These are phyloP conservation scores for Butyriboletus appendiculatus DNA, from an alignment of 1,284 basidiomycete species.

Conservation along the genomic window DNA sequence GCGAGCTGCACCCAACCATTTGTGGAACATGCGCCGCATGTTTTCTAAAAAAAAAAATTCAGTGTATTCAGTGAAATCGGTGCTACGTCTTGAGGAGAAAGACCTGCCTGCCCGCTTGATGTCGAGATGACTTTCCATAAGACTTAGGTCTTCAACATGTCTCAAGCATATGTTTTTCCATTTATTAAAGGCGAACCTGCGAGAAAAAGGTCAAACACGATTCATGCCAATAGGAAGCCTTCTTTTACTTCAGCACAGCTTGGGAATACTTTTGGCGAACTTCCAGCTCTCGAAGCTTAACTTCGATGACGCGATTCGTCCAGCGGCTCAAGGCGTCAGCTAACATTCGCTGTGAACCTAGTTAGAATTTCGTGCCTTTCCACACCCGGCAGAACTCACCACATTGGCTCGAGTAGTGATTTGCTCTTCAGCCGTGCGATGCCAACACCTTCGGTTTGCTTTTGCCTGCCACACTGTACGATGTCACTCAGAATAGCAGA, in stretches of 20 bases:
- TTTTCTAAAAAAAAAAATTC: constrained; percentile 48
- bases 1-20: constrained; percentile 65
- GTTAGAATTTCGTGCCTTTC: constrained; percentile 5
- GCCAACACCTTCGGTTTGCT: constrained; percentile 26
- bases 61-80: constrained; percentile 3
- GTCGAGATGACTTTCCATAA: constrained; percentile 80
- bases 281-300: constrained; percentile 71
- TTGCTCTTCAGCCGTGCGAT: constrained; percentile 32
- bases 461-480: constrained; percentile 51
- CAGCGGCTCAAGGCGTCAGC: constrained; percentile 51
- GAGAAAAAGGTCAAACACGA: constrained; percentile 6
- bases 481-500: constrained; percentile 16
- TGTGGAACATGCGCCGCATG: constrained; percentile 65
- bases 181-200: constrained; percentile 58
- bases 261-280: constrained; percentile 52
- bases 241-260: constrained; percentile 48
- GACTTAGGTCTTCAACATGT: constrained; percentile 66
- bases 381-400: constrained; percentile 13
- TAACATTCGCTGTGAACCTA: constrained; percentile 51
- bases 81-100: not conserved
- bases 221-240: not conserved
- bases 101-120: constrained; percentile 70
- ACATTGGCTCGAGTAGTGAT: constrained; percentile 17
- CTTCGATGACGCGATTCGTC: constrained; percentile 70
- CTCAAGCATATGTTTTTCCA: constrained; percentile 65